These are phyloP conservation scores for Rosellinia necatrix DNA, from an alignment of 2,329 filamentous ascomycete genomes.

Conservation along the genomic window DNA sequence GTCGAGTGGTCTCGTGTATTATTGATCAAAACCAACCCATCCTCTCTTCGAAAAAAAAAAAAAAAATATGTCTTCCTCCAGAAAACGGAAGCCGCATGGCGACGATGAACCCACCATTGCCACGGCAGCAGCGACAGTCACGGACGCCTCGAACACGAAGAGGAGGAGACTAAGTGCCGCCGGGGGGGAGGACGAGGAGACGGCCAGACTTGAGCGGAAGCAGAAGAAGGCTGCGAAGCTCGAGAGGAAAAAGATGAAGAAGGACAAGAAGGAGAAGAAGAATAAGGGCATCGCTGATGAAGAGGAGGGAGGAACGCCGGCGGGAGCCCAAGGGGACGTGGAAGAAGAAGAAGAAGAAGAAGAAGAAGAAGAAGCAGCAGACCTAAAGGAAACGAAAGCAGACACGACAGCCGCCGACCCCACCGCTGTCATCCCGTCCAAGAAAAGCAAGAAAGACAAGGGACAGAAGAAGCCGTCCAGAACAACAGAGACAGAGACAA, in stretches of 20 bases:
- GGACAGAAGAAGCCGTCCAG: constrained; percentile 27
- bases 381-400: constrained; percentile 19
- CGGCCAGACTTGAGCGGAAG: too few species aligned
- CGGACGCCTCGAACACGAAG: constrained; percentile 34
- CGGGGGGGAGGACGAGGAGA: constrained; percentile 12
- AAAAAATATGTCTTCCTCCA: constrained; percentile 30
- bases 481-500: not conserved
- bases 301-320: constrained; percentile 13
- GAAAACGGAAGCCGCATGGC: constrained; percentile 38
- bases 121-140: not conserved
- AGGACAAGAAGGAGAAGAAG: constrained; percentile 23
- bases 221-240: not conserved
- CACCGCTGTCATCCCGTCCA: not conserved
- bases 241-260: constrained; percentile 22
- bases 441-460: constrained; percentile 39
- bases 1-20: too few species aligned
- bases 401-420: not conserved
- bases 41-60: too few species aligned
- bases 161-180: constrained; percentile 34
- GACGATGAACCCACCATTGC: constrained; percentile 32
- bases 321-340: not conserved
- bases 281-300: constrained; percentile 31
- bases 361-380: constrained; percentile 37
- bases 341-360: not conserved
- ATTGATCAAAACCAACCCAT: too few species aligned